Conservation (phyloP, 202 grass and related monocot genomes). For the Cymbopogon flexuosus region DNA sequence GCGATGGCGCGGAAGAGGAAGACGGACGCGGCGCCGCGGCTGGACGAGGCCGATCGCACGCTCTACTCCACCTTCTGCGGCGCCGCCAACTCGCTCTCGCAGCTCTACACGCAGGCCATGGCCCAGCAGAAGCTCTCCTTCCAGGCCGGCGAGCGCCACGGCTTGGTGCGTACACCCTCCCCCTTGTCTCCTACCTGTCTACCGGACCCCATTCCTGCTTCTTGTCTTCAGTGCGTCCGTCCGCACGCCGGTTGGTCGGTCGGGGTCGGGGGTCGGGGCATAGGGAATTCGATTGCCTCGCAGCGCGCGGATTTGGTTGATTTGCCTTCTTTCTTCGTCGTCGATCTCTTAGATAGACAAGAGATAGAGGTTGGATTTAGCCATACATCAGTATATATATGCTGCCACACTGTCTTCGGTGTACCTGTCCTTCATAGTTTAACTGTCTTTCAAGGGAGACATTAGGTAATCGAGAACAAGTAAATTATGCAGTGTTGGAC, state of each 20-base stretch:
- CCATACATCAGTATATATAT: background rate
- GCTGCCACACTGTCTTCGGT: too few relatives aligned
- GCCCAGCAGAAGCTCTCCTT: conserved; percentile 82
- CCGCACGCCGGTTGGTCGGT: background rate
- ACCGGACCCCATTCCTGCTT: background rate
- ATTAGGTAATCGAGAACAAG: too few relatives aligned
- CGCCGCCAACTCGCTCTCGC: conserved; percentile 85
- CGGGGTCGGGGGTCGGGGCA: background rate
- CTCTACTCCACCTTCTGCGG: conserved; percentile 79
- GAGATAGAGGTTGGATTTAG: background rate
- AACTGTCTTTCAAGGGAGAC: too few relatives aligned
- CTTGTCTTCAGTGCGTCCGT: background rate
- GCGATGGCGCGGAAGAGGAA: conserved; percentile 83
- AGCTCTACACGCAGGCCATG: conserved; percentile 85
- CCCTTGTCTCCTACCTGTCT: background rate
- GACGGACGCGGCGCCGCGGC: conserved; percentile 52
- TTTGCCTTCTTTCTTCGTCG: background rate
- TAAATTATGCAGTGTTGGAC: too few relatives aligned
- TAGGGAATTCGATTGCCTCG: background rate
- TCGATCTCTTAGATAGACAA: background rate
- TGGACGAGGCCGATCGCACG: conserved; percentile 85
- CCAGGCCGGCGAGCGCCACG: conserved; percentile 78
- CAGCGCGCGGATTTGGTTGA: background rate
- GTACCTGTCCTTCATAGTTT: background rate
- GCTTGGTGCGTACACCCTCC: conserved; percentile 42